phyloP scores from a whole-genome alignment of 176 grass and related monocot species.

The Aechmea fasciata region DNA sequence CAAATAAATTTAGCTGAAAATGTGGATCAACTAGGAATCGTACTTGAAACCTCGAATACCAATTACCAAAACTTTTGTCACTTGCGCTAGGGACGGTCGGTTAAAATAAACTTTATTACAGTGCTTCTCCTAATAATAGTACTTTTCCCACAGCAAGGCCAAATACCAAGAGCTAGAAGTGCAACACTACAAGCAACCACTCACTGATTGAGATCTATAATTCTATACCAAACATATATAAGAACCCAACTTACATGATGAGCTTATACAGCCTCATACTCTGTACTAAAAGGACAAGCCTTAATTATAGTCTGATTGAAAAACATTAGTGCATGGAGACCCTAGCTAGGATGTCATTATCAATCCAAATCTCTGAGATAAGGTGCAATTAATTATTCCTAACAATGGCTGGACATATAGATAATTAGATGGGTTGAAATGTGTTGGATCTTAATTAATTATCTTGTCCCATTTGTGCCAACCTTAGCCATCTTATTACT shows the following conservation, averaged over 20 bases:
- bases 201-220: slow-evolving; percentile 1
- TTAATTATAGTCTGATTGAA: not conserved
- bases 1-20: no score
- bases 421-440: not conserved
- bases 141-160: not conserved
- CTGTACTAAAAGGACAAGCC: not conserved
- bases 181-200: not conserved
- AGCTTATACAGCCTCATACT: not conserved
- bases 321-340: not conserved
- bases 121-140: no score
- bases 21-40: no score
- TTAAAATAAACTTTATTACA: no score
- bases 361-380: not conserved
- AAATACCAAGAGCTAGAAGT: not conserved
- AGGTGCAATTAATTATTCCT: not conserved
- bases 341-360: not conserved
- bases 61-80: no score
- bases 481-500: not conserved
- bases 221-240: not conserved
- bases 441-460: no score
- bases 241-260: not conserved
- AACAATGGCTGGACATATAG: not conserved
- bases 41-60: no score
- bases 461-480: no score
- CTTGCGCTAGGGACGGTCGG: no score